Evolutionary conservation across 345 rosid genomes (phyloP), one percentile per base, ranked within the genome.

Genomic region (Garcia nutans): DNA sequence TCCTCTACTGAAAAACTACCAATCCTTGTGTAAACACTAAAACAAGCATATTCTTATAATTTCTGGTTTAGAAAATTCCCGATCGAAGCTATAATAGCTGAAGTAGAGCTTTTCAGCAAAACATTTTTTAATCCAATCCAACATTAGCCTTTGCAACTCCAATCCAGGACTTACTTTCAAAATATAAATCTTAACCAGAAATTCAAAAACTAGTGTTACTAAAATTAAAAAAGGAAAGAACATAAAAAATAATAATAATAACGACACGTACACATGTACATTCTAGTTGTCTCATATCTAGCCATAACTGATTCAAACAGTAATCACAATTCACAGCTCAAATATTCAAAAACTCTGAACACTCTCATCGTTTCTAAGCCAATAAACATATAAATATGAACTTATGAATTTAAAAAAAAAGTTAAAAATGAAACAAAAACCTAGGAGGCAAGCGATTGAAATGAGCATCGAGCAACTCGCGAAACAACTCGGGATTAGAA

Each of bases 401-500:
- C 37, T 37, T 5, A 7, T 20, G n/a, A n/a, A n/a, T n/a, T n/a
- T n/a, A n/a, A 8, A n/a, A 41, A 5, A 26, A 75, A n/a, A 24
- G 50, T 49, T 19, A n/a, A n/a, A n/a, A n/a, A n/a, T n/a, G n/a
- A n/a, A n/a, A n/a, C n/a, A n/a, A n/a, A n/a, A n/a, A n/a, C 96
- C 96, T 91, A 31, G 87, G 52, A 74, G 96, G 92, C 81, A 91
- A 85, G 57, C 96, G 88, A 80, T 79, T 76, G 84, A 91, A 89
- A 84, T 91, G 93, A 82, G 90, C 71, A 76, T 87, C 90, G 61
- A 91, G 78, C 8, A 54, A 78, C 44, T 84, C 85, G 16, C 89
- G 90, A 66, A 91, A 84, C 69, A 67, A 24, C 69, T 85, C 91
- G 20, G 96, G 89, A 71, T 84, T 84, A 23, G 81, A 74, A 42